These are phyloP conservation scores for Acarospora socialis DNA, from an alignment of 2,329 filamentous ascomycete genomes.

Conservation along the genomic window DNA sequence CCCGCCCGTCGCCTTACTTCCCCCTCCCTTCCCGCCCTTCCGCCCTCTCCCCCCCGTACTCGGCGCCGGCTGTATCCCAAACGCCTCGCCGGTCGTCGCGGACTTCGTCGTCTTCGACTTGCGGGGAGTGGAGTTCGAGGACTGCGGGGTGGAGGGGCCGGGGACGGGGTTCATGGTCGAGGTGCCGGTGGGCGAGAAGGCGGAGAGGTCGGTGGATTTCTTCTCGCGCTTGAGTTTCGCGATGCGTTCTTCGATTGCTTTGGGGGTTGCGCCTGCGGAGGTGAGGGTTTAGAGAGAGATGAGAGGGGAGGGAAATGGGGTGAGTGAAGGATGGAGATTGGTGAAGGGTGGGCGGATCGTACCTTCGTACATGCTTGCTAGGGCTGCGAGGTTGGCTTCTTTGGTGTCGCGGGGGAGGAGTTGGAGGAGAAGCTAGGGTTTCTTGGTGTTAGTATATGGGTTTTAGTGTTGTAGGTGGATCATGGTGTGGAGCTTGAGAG, in stretches of 20 bases:
- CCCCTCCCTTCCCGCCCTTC: not conserved
- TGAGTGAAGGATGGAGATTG: no score
- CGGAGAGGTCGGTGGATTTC: slow-evolving; percentile 14
- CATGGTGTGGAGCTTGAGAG: no score
- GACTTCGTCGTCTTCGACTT: not conserved
- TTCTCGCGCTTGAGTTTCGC: slow-evolving; percentile 19
- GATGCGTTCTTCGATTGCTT: slow-evolving; percentile 19
- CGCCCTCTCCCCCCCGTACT: not conserved
- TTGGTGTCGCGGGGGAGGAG: no score
- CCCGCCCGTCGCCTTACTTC: not conserved
- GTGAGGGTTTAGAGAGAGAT: no score
- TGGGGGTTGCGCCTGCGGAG: slow-evolving; percentile 18
- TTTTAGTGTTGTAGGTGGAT: no score
- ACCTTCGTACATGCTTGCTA: no score
- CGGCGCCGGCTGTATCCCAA: not conserved
- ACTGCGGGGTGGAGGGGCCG: not conserved
- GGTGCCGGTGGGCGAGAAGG: not conserved
- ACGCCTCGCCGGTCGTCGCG: not conserved
- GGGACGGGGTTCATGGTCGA: not conserved
- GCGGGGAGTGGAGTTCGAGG: not conserved
- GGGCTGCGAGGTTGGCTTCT: no score
- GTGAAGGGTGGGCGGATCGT: no score
- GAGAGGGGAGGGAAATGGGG: no score
- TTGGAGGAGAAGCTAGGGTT: no score
- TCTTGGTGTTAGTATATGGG: no score